Evolutionary conservation across 164 flowering plant species (phyloP).

Genomic region (Magnolia officinalis): DNA sequence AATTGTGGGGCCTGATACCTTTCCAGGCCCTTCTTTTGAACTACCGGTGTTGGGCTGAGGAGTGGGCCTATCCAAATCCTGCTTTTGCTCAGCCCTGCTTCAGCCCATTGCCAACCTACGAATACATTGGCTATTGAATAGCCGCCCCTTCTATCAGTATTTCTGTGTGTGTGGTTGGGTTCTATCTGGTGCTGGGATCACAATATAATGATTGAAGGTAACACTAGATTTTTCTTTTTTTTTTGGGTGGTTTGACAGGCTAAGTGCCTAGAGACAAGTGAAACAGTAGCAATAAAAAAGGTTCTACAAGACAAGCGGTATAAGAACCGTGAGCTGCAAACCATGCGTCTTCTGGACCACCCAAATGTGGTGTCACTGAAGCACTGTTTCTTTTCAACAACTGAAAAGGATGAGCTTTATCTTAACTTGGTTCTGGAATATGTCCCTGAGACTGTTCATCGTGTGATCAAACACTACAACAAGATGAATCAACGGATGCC

Average conservation of each 20-base stretch:
- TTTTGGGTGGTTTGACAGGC: slow-evolving; percentile 36
- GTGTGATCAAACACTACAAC: slow-evolving; percentile 53
- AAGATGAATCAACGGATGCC: slow-evolving; percentile 65
- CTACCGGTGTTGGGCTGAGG: too few relatives aligned
- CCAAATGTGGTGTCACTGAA: slow-evolving; percentile 55
- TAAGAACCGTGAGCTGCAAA: slow-evolving; percentile 72
- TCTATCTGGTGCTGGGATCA: background rate
- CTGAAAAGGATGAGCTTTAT: slow-evolving; percentile 57
- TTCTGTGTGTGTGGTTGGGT: background rate
- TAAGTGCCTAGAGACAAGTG: slow-evolving; percentile 74
- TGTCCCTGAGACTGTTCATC: slow-evolving; percentile 67
- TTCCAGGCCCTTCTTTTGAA: background rate
- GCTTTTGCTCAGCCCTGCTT: background rate
- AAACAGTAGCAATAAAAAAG: slow-evolving; percentile 68
- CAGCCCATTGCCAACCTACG: background rate
- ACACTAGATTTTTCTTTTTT: background rate
- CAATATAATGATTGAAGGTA: background rate
- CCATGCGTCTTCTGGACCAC: slow-evolving; percentile 66
- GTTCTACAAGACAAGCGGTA: slow-evolving; percentile 76
- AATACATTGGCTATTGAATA: background rate
- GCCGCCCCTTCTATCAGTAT: background rate
- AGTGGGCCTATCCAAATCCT: background rate
- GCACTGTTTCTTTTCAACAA: slow-evolving; percentile 70
- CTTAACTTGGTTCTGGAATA: slow-evolving; percentile 61
- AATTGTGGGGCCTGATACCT: background rate